These are phyloP conservation scores for Juglanconis oblonga DNA, from an alignment of 2,329 filamentous ascomycete genomes.

Conservation along the genomic window DNA sequence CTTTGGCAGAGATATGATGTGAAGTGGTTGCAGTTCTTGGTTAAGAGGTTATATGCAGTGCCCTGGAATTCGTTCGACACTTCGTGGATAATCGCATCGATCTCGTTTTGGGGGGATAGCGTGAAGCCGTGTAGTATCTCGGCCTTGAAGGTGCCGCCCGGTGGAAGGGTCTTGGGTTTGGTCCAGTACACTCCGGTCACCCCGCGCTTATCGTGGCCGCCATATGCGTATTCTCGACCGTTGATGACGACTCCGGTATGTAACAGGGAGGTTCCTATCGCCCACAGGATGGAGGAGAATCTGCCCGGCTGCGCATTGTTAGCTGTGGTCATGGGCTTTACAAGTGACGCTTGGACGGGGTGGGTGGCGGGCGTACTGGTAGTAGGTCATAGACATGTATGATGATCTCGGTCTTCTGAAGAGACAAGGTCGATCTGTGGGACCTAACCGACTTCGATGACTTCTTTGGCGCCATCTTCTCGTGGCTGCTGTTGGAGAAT, in stretches of 20 bases:
- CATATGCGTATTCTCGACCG: slow-evolving; percentile 79
- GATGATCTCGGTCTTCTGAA: slow-evolving; percentile 69
- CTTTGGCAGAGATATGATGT: slow-evolving; percentile 72
- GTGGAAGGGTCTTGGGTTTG: slow-evolving; percentile 66
- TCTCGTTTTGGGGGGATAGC: slow-evolving; percentile 64
- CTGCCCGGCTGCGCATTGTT: slow-evolving; percentile 58
- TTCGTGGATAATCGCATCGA: slow-evolving; percentile 65
- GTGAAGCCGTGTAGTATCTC: slow-evolving; percentile 79
- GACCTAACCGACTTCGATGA: slow-evolving; percentile 35
- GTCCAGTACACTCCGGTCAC: slow-evolving; percentile 84
- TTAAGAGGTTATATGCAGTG: slow-evolving; percentile 75
- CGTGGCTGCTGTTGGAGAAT: slow-evolving; percentile 6
- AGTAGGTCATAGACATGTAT: slow-evolving; percentile 79
- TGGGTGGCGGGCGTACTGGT: slow-evolving; percentile 49
- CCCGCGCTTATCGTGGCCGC: slow-evolving; percentile 69
- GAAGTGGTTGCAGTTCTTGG: slow-evolving; percentile 87
- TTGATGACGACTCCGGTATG: slow-evolving; percentile 83
- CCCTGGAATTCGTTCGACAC: slow-evolving; percentile 73
- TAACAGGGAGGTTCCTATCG: slow-evolving; percentile 71
- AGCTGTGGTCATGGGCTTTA: not conserved
- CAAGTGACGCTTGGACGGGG: not conserved
- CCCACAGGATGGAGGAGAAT: slow-evolving; percentile 74
- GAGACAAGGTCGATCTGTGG: slow-evolving; percentile 65
- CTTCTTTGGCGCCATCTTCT: slow-evolving; percentile 42
- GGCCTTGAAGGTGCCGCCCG: slow-evolving; percentile 72